Evolutionary conservation across 139 green algal genomes (phyloP), one percentile per base, ranked within the genome.

Genomic region (Trebouxia sp.): DNA sequence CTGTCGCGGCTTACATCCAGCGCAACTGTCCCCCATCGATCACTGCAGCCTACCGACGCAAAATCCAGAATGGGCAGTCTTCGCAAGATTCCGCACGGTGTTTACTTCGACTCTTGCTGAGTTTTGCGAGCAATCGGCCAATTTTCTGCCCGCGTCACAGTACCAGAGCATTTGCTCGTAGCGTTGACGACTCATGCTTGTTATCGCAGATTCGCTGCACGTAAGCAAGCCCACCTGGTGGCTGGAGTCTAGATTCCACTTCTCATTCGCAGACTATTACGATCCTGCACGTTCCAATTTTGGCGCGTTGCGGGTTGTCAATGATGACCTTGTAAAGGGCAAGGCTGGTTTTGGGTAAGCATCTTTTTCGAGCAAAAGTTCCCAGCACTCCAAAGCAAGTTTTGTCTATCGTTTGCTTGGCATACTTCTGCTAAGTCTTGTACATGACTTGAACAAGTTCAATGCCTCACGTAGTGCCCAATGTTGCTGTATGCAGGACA

Each of bases 301-400:
- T 82, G 92, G 92, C 0, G 88, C 85, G 0, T 82, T 96, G 50
- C 83, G 91, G 20, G 87, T 91, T 10, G 7, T 91, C 3, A 96
- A 96, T 42, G 92, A 96, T 51, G 92, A 96, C 82, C 82, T 96
- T 7, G 92, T 96, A 11, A 88, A 94, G 66, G 42, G 37, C 0
- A 48, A 76, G 5, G 79, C 86, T 37, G 92, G 92, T 1, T 96
- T 96, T 85, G 92, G 92, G 87, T 90, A 78, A 82, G 88, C 69
- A 8, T 15, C 37, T 28, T 51, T 32, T 75, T 24, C 6, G n/a
- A 3, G 32, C 20, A 45, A 43, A 20, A n/a, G 70, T 78, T 0
- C 70, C 7, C 1, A 28, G 22, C 47, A n/a, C 9, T 65, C 14
- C 56, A 45, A 28, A 30, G 47, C 5, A 37, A 24, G 15, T 5